Conservation (phyloP, 2,329 filamentous ascomycete genomes). For the Huntiella bhutanensis region DNA sequence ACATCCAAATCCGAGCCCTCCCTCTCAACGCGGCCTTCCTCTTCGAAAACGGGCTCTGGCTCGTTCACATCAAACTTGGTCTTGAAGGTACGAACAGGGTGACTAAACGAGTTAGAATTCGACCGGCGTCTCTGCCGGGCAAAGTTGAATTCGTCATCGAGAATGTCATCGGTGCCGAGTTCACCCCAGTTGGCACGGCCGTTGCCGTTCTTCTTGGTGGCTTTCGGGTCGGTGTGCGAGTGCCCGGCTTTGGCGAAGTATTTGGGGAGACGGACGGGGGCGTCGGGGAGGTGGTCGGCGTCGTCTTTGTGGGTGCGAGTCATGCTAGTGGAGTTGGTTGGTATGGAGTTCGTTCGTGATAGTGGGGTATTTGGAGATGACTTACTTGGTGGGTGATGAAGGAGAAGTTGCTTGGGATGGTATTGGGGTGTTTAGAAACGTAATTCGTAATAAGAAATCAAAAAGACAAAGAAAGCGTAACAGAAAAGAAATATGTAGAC, state of each 20-base stretch:
- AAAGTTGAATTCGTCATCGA: conserved; percentile 65
- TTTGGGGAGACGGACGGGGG: conserved; percentile 63
- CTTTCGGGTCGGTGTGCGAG: conserved; percentile 67
- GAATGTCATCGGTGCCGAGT: conserved; percentile 64
- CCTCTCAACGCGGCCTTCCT: conserved; percentile 52
- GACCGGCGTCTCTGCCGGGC: conserved; percentile 76
- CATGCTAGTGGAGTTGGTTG: conserved; percentile 37
- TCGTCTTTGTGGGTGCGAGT: conserved; percentile 76
- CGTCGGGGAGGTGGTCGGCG: conserved; percentile 55
- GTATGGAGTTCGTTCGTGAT: conserved; percentile 11
- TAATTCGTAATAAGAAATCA: not conserved
- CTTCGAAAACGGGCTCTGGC: conserved; percentile 79
- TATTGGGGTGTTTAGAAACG: not conserved
- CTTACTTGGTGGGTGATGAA: not conserved
- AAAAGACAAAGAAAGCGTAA: not conserved
- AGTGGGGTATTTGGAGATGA: not conserved
- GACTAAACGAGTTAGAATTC: conserved; percentile 64
- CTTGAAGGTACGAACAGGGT: conserved; percentile 61
- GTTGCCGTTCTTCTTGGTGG: conserved; percentile 77
- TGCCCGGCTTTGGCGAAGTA: conserved; percentile 85
- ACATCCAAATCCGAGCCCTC: not conserved
- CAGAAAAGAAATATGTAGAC: not conserved
- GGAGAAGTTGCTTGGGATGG: not conserved
- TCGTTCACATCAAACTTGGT: conserved; percentile 93
- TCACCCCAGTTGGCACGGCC: conserved; percentile 90